Evolutionary conservation across 176 grass and related monocot genomes (phyloP).

Genomic region (Tillandsia leiboldiana): DNA sequence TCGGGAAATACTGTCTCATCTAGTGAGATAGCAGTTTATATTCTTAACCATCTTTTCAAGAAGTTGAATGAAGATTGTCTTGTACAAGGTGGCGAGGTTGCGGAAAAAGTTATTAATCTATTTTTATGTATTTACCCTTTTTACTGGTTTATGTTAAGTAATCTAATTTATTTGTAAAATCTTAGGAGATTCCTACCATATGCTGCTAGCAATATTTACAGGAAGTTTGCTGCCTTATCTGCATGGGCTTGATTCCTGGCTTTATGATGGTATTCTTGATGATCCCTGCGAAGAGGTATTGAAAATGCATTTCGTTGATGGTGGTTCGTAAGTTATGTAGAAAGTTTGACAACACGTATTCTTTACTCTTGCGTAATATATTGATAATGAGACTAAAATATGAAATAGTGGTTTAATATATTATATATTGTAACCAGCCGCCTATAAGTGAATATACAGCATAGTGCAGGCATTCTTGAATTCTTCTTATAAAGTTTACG

Average conservation of each 20-base stretch:
- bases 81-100: conserved; percentile 85
- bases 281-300: conserved; percentile 90
- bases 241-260: conserved; percentile 81
- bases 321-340: no score
- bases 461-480: no score
- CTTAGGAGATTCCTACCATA: conserved; percentile 63
- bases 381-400: no score
- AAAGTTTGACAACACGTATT: no score
- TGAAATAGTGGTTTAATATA: no score
- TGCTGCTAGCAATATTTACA: conserved; percentile 66
- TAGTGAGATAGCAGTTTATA: conserved; percentile 60
- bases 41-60: conserved; percentile 63
- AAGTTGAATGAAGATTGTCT: conserved; percentile 83
- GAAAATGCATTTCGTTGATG: conserved; percentile 1
- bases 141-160: neutral
- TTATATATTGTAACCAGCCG: no score
- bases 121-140: conserved; percentile 15
- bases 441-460: no score
- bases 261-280: conserved; percentile 96
- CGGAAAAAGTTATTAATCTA: conserved; percentile 11
- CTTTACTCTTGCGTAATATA: no score
- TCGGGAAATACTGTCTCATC: conserved; percentile 26
- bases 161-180: conserved; percentile 22
- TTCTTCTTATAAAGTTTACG: no score
- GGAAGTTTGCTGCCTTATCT: conserved; percentile 89